Base-by-base conservation (phyloP, 495 filamentous ascomycete genomes). In the Aspergillus egyptiacus region DNA sequence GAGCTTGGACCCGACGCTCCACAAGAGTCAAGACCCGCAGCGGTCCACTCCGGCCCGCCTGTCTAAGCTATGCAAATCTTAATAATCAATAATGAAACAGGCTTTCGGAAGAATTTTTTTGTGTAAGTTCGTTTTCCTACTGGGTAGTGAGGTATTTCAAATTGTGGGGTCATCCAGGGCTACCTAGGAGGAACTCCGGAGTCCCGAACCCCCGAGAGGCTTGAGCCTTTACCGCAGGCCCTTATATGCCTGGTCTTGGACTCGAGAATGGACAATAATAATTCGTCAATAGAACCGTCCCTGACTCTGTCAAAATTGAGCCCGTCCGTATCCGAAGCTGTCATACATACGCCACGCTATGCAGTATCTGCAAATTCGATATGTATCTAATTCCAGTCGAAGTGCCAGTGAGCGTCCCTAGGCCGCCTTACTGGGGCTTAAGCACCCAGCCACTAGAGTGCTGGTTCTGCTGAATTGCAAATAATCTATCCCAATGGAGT, bases 11-110 rank as follows among this genome's bases (percentile, higher is more conserved):
- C 59, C 53, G 55, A 61, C 44, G 58, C 49, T 54, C 53, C 57
- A 60, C 57, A 48, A 55, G n/a, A n/a, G n/a, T n/a, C n/a, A n/a
- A n/a, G 50, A 48, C 53, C 56, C 56, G 55, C 56, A 27, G 56
- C 54, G 56, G 53, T 57, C 56, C 59, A 62, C 53, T 55, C 54
- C 59, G 60, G 60, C 19, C 60, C 60, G 60, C 51, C 54, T 59
- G 40, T 45, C 59, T 59, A 59, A 57, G 55, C 54, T 54, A 53
- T 53, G 55, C 50, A 53, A 57, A 59, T 54, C 56, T 43, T 32
- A 13, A 43, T 13, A 43, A 27, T 4, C 24, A 27, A 27, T 27
- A 4, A 10, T 31, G 28, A 31, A 31, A 31, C n/a, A 10, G 3
- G 28, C 28, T n/a, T n/a, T n/a, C n/a, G n/a, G n/a, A n/a, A n/a